Percentiles rank a stretch among this genome's conserved stretches.
Evolutionary conservation across 768 basidiomycete genomes (phyloP).

Genomic region (Clitopilus passeckerianus): DNA sequence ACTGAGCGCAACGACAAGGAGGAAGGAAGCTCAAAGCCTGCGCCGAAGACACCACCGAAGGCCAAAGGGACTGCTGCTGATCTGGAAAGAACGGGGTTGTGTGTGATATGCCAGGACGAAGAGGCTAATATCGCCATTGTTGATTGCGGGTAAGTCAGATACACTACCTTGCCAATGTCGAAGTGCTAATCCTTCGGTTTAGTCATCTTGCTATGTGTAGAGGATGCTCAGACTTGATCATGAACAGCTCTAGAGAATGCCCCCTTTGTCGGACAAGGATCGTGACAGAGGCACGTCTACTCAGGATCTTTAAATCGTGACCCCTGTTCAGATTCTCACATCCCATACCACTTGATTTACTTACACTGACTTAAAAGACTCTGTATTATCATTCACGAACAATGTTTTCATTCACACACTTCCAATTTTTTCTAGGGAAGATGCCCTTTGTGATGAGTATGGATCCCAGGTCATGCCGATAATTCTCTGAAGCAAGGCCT

Average conservation of each 20-base stretch:
- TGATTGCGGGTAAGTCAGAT: constrained; percentile 78
- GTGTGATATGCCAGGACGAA: constrained; percentile 91
- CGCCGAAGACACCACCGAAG: constrained; percentile 29
- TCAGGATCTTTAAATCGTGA: constrained; percentile 67
- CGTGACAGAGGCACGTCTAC: constrained; percentile 73
- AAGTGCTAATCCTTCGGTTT: neutral
- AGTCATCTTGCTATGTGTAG: constrained; percentile 84
- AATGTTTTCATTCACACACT: too few relatives aligned
- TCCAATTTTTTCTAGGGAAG: too few relatives aligned
- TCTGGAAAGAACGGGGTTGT: constrained; percentile 70
- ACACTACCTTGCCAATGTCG: neutral
- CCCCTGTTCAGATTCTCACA: neutral
- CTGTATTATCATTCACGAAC: too few relatives aligned
- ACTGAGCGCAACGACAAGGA: constrained; percentile 4
- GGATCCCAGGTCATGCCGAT: too few relatives aligned
- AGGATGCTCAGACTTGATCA: constrained; percentile 71
- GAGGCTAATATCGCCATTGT: constrained; percentile 92
- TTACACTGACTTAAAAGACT: too few relatives aligned
- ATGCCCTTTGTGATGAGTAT: too few relatives aligned
- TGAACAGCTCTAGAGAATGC: constrained; percentile 79
- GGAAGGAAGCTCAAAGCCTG: constrained; percentile 13
- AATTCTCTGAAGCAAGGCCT: too few relatives aligned
- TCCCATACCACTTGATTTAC: too few relatives aligned
- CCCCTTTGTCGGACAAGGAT: constrained; percentile 88
- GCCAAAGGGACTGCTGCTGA: constrained; percentile 31